Conservation (phyloP, 345 rosid species). For the Mercurialis annua region DNA sequence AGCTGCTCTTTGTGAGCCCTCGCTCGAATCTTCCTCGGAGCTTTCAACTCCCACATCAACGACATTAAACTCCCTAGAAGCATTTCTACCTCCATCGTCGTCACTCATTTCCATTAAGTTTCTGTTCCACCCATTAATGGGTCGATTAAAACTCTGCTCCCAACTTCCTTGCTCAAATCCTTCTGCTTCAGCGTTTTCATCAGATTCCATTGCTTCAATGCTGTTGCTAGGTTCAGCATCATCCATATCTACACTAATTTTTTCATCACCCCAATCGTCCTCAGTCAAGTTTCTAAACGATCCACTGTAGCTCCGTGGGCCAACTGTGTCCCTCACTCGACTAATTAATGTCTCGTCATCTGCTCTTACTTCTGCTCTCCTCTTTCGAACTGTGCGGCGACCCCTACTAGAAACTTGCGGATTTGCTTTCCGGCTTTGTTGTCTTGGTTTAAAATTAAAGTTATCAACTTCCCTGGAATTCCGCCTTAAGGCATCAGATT, state of each 20-base stretch:
- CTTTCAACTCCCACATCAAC: constrained; percentile 34
- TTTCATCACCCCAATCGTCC: constrained; percentile 43
- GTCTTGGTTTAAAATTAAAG: constrained; percentile 38
- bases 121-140: constrained; percentile 48
- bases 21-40: constrained; percentile 43
- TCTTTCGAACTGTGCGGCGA: constrained; percentile 75
- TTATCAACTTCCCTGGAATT: constrained; percentile 35
- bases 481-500: constrained; percentile 35
- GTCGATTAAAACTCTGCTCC: constrained; percentile 38
- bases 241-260: constrained; percentile 35
- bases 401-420: constrained; percentile 61
- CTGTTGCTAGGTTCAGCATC: constrained; percentile 61
- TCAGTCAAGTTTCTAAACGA: constrained; percentile 27
- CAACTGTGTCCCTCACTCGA: constrained; percentile 17
- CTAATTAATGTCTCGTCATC: constrained; percentile 24
- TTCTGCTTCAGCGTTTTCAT: constrained; percentile 52
- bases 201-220: constrained; percentile 57
- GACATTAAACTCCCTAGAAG: constrained; percentile 33
- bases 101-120: constrained; percentile 48
- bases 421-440: constrained; percentile 39
- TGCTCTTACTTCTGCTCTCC: constrained; percentile 56
- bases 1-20: constrained; percentile 45
- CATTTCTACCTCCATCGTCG: constrained; percentile 60
- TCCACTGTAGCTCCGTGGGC: constrained; percentile 20
- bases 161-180: constrained; percentile 53